Conservation (phyloP, 495 filamentous ascomycete species). For the Lophium mytilinum region DNA sequence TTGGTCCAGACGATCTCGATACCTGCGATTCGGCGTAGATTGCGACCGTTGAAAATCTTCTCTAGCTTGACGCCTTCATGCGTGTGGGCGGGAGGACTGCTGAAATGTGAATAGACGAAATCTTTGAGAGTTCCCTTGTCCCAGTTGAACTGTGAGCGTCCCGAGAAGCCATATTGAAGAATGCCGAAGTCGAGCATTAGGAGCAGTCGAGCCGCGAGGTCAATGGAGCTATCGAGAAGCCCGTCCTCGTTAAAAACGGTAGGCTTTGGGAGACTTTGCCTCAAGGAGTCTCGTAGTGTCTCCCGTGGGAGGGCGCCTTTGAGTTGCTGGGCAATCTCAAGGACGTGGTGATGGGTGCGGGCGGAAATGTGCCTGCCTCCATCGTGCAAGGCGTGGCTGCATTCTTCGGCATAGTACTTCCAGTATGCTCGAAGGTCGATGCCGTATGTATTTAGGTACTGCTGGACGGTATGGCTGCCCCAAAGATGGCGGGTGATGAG, state of each 20-base stretch:
- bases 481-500: slow-evolving; percentile 1
- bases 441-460: neutral
- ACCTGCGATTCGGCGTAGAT: slow-evolving; percentile 33
- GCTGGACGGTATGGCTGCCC: neutral
- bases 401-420: slow-evolving; percentile 3
- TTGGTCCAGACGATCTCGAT: slow-evolving; percentile 37
- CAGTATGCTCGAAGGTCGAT: neutral
- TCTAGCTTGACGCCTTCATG: slow-evolving; percentile 7
- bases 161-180: slow-evolving; percentile 1
- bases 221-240: slow-evolving; percentile 10
- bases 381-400: slow-evolving; percentile 9
- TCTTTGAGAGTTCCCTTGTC: neutral
- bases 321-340: slow-evolving; percentile 1
- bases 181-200: slow-evolving; percentile 12
- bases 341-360: slow-evolving; percentile 8
- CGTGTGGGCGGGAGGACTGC: neutral
- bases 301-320: neutral
- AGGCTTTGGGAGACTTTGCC: neutral
- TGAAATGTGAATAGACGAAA: neutral
- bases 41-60: slow-evolving; percentile 28
- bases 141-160: neutral
- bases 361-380: neutral
- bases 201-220: slow-evolving; percentile 7
- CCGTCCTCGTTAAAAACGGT: neutral
- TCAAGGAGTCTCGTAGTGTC: neutral